A percentile compares a stretch with the other conserved stretches of the same genome.
These are phyloP conservation scores for Hysterangium stoloniferum DNA, from an alignment of 768 basidiomycete species.

Conservation along the genomic window DNA sequence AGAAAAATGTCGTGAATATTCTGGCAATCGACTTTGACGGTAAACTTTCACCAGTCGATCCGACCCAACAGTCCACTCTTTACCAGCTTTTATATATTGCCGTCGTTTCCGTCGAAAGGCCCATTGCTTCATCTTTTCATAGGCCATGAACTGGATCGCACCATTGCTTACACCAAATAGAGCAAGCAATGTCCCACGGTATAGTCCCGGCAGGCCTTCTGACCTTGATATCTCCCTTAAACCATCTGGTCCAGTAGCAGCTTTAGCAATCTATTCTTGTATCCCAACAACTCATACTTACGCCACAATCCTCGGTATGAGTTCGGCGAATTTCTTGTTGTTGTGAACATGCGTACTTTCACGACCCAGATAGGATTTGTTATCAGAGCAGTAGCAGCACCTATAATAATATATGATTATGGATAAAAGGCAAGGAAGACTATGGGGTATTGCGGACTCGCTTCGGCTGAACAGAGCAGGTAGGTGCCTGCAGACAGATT, in stretches of 20 bases:
- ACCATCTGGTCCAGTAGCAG: slow-evolving; percentile 44
- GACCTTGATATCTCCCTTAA: slow-evolving; percentile 57
- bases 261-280: not conserved
- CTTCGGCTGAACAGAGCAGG: slow-evolving; percentile 87
- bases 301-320: slow-evolving; percentile 79
- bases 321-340: slow-evolving; percentile 50
- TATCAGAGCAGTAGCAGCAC: slow-evolving; percentile 86
- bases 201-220: slow-evolving; percentile 77
- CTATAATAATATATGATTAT: slow-evolving; percentile 31
- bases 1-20: not conserved
- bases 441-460: slow-evolving; percentile 61
- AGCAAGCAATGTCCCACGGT: slow-evolving; percentile 81
- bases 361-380: slow-evolving; percentile 99
- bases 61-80: slow-evolving; percentile 57
- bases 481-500: slow-evolving; percentile 71
- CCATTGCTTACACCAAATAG: slow-evolving; percentile 92
- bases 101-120: slow-evolving; percentile 72
- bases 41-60: slow-evolving; percentile 72
- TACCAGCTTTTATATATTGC: slow-evolving; percentile 52
- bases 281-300: slow-evolving; percentile 28
- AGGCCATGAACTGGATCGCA: slow-evolving; percentile 91
- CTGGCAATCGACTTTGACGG: not conserved
- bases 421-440: slow-evolving; percentile 15
- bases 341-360: slow-evolving; percentile 94
- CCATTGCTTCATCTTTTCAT: slow-evolving; percentile 93